A percentile compares a stretch with the other conserved stretches of the same genome.
These are phyloP conservation scores for Hypomontagnella monticulosa DNA, from an alignment of 495 filamentous ascomycete species.

Conservation along the genomic window DNA sequence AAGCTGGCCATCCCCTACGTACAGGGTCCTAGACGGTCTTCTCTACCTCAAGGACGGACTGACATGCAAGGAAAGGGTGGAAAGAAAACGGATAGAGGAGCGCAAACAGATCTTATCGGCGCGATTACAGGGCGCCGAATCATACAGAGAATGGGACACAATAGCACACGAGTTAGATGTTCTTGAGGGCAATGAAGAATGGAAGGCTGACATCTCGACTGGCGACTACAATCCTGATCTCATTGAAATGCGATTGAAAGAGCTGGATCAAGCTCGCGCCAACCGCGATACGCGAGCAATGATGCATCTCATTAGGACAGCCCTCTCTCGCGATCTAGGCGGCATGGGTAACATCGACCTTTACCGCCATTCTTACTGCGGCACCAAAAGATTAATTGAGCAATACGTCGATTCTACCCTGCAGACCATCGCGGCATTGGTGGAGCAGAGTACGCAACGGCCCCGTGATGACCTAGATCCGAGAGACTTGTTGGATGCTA, in stretches of 20 bases:
- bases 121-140: conserved; percentile 70
- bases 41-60: conserved; percentile 60
- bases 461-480: conserved; percentile 63
- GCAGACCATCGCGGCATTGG: conserved; percentile 73
- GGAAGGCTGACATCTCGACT: conserved; percentile 69
- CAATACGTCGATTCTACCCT: conserved; percentile 82
- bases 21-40: conserved; percentile 35
- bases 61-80: conserved; percentile 62
- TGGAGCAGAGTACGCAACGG: conserved; percentile 67
- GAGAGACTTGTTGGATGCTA: conserved; percentile 71
- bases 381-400: conserved; percentile 88
- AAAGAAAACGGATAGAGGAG: conserved; percentile 62
- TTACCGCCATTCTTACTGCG: conserved; percentile 85
- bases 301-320: conserved; percentile 83
- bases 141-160: conserved; percentile 69
- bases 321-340: conserved; percentile 81
- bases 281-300: conserved; percentile 76
- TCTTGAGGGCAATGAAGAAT: conserved; percentile 81
- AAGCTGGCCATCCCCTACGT: background rate
- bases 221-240: conserved; percentile 75
- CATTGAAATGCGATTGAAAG: conserved; percentile 71
- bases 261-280: conserved; percentile 78
- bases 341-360: conserved; percentile 85
- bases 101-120: conserved; percentile 70
- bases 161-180: conserved; percentile 81